phyloP scores from a whole-genome alignment of 768 basidiomycete species.

The Scleroderma bovista region DNA sequence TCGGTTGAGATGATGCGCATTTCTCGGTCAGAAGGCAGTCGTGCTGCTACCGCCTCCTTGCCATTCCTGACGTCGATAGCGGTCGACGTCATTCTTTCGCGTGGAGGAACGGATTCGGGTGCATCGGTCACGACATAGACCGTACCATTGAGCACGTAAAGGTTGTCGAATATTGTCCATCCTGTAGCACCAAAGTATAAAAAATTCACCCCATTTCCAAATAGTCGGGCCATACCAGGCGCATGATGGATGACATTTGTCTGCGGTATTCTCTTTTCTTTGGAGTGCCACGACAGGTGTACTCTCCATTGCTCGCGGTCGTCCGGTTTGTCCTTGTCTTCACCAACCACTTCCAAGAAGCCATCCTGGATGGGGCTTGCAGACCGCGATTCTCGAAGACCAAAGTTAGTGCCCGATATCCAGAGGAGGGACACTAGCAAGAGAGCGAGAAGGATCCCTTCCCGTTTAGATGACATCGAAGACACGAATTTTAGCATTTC shows the following conservation, averaged over 20 bases:
- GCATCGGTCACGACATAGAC: slow-evolving; percentile 77
- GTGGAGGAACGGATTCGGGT: slow-evolving; percentile 59
- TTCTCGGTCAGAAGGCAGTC: slow-evolving; percentile 74
- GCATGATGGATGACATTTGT: slow-evolving; percentile 73
- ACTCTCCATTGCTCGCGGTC: slow-evolving; percentile 25
- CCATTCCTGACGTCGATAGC: slow-evolving; percentile 56
- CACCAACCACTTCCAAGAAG: background rate
- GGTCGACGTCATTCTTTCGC: slow-evolving; percentile 66
- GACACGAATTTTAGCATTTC: slow-evolving; percentile 14
- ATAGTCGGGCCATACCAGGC: slow-evolving; percentile 44
- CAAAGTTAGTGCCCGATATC: slow-evolving; percentile 27
- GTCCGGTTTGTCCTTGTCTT: slow-evolving; percentile 6
- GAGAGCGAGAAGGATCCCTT: slow-evolving; percentile 44
- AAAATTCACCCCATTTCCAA: background rate
- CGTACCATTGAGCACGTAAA: slow-evolving; percentile 79
- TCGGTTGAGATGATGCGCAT: slow-evolving; percentile 68
- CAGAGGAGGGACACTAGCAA: slow-evolving; percentile 45
- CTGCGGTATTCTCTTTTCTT: slow-evolving; percentile 35
- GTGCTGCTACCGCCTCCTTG: slow-evolving; percentile 44
- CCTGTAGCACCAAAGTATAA: slow-evolving; percentile 38
- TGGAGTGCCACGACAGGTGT: slow-evolving; percentile 35
- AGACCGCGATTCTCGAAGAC: slow-evolving; percentile 1
- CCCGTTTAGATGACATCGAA: slow-evolving; percentile 49
- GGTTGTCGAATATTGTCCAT: slow-evolving; percentile 84
- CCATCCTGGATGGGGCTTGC: slow-evolving; percentile 8